Conservation (phyloP, 2,329 filamentous ascomycete species). For the Cercospora citrullina region DNA sequence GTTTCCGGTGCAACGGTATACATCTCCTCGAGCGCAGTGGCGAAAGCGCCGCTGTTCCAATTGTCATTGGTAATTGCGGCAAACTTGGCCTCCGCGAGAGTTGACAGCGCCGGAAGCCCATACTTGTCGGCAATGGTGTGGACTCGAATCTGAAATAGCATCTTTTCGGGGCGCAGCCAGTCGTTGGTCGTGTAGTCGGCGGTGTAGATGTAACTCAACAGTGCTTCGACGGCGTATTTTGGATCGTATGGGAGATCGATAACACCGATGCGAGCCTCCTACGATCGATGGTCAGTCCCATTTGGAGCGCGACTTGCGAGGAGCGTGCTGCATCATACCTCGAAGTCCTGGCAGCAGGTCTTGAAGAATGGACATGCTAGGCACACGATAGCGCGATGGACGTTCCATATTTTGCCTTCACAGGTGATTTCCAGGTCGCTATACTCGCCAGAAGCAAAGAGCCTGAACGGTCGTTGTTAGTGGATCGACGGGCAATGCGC, state of each 20-base stretch:
- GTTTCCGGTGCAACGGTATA: neutral
- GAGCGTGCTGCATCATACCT: neutral
- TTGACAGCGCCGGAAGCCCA: slow-evolving; percentile 8
- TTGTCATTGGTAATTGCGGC: neutral
- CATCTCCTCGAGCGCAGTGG: slow-evolving; percentile 13
- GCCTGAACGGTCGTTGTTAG: neutral
- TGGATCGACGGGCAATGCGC: neutral
- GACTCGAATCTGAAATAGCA: slow-evolving; percentile 2
- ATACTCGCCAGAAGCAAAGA: neutral
- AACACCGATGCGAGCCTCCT: neutral
- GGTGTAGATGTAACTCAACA: slow-evolving; percentile 24
- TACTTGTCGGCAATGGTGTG: slow-evolving; percentile 15
- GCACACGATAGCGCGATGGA: slow-evolving; percentile 32
- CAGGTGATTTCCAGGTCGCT: slow-evolving; percentile 29
- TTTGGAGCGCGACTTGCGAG: too few relatives aligned
- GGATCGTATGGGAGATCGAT: slow-evolving; percentile 8
- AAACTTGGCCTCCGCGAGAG: slow-evolving; percentile 15
- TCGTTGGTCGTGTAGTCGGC: neutral
- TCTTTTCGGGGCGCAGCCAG: neutral
- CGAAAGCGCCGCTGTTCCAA: slow-evolving; percentile 6
- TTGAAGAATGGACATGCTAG: slow-evolving; percentile 25
- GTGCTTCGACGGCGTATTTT: slow-evolving; percentile 15
- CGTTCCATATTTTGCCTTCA: slow-evolving; percentile 21
- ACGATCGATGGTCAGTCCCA: neutral
- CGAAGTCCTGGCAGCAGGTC: neutral